phyloP scores from a whole-genome alignment of 352 stramenopile genomes.

The Globisporangium radiosum region DNA sequence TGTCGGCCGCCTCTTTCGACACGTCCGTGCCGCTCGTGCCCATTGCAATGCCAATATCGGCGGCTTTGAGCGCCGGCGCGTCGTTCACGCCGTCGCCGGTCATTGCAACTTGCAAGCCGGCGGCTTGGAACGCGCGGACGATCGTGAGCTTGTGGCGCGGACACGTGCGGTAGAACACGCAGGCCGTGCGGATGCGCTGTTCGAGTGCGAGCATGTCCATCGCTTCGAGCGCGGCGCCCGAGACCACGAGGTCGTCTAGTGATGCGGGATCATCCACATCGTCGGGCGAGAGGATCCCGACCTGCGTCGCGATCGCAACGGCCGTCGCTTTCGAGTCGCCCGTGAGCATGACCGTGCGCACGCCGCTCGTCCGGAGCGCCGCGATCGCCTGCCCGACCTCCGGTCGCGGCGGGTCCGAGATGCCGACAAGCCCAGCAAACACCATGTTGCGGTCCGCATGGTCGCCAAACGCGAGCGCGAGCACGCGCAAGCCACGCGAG shows the following conservation, averaged over 20 bases:
- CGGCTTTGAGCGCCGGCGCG: slow-evolving; percentile 94
- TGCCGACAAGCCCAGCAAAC: slow-evolving; percentile 91
- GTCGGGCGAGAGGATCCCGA: slow-evolving; percentile 87
- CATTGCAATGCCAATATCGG: slow-evolving; percentile 97
- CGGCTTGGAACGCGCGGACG: slow-evolving; percentile 89
- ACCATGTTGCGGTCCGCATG: slow-evolving; percentile 79
- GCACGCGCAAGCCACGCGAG: slow-evolving; percentile 71
- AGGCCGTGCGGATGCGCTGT: slow-evolving; percentile 83
- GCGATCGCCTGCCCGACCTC: slow-evolving; percentile 62
- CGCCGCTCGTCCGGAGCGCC: slow-evolving; percentile 45
- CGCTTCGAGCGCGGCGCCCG: slow-evolving; percentile 83
- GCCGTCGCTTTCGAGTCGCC: slow-evolving; percentile 95
- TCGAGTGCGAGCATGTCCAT: slow-evolving; percentile 83
- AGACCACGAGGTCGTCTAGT: slow-evolving; percentile 60
- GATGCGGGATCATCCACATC: slow-evolving; percentile 24
- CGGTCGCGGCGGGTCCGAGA: slow-evolving; percentile 77
- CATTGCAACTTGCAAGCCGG: slow-evolving; percentile 90
- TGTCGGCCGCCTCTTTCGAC: slow-evolving; percentile 97
- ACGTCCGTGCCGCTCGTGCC: slow-evolving; percentile 96
- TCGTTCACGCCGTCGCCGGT: slow-evolving; percentile 99
- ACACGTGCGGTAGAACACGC: slow-evolving; percentile 94
- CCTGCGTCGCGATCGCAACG: slow-evolving; percentile 90
- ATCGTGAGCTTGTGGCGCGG: slow-evolving; percentile 96
- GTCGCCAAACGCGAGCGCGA: slow-evolving; percentile 87
- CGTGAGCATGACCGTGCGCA: slow-evolving; percentile 90